Evolutionary conservation across 371 early-diverging fungal genomes (phyloP).

Genomic region (Entomophthora muscae): DNA sequence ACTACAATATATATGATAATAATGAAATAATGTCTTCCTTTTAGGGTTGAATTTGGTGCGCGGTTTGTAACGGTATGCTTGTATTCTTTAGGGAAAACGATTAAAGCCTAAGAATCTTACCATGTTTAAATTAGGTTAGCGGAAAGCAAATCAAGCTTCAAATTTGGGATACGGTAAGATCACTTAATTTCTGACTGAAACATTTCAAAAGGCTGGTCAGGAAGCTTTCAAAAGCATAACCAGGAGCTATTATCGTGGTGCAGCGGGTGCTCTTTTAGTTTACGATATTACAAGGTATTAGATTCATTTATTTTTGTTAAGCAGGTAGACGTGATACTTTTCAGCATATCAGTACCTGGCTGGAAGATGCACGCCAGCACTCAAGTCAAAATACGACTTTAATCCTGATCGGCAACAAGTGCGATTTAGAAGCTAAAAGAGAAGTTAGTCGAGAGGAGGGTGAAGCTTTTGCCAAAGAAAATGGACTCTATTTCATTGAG

Average conservation of each 20-base stretch:
- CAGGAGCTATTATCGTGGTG: conserved; percentile 93
- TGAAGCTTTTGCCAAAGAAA: conserved; percentile 63
- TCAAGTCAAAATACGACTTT: conserved; percentile 81
- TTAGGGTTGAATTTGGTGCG: conserved; percentile 66
- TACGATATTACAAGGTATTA: conserved; percentile 59
- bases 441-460: conserved; percentile 78
- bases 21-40: background rate
- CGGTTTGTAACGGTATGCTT: conserved; percentile 35
- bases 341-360: conserved; percentile 78
- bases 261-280: conserved; percentile 83
- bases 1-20: no score
- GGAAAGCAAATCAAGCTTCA: conserved; percentile 84
- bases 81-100: background rate
- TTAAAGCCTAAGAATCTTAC: background rate
- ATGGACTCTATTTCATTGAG: conserved; percentile 79
- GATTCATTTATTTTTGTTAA: background rate
- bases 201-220: conserved; percentile 56
- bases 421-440: conserved; percentile 67
- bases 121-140: conserved; percentile 24
- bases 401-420: conserved; percentile 89
- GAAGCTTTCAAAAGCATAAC: conserved; percentile 92
- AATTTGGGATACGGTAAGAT: conserved; percentile 96
- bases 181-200: conserved; percentile 9
- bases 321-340: conserved; percentile 66
- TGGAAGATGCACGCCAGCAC: conserved; percentile 73